These are phyloP conservation scores for Bonia amplexicaulis DNA, from an alignment of 176 grass and related monocot species.

Conservation along the genomic window DNA sequence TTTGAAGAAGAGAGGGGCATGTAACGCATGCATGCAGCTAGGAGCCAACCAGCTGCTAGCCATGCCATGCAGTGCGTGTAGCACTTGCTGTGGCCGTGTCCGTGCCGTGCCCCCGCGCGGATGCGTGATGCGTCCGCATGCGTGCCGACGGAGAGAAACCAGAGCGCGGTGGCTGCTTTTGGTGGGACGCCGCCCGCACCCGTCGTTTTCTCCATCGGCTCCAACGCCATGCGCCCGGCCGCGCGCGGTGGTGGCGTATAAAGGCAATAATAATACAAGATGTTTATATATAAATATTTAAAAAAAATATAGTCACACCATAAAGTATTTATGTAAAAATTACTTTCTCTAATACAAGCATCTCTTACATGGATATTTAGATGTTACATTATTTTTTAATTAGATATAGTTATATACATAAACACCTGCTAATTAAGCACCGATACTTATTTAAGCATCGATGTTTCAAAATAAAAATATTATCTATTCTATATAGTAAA, in stretches of 20 bases:
- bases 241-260: neutral
- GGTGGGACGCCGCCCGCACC: neutral
- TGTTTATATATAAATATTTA: too few relatives aligned
- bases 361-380: too few relatives aligned
- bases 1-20: constrained; percentile 26
- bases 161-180: neutral
- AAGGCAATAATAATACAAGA: too few relatives aligned
- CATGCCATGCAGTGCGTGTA: neutral
- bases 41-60: neutral
- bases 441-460: too few relatives aligned
- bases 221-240: neutral
- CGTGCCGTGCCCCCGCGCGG: neutral
- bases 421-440: too few relatives aligned
- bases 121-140: constrained; percentile 24
- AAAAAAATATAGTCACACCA: too few relatives aligned
- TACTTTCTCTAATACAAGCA: too few relatives aligned
- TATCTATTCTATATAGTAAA: too few relatives aligned
- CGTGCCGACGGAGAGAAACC: constrained; percentile 10
- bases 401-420: too few relatives aligned
- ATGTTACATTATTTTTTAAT: too few relatives aligned
- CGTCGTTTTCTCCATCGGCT: constrained; percentile 16
- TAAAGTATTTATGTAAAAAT: too few relatives aligned
- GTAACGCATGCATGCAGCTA: neutral
- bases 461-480: too few relatives aligned
- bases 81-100: neutral